phyloP scores from a whole-genome alignment of 345 rosid genomes.

The Angophora floribunda region DNA sequence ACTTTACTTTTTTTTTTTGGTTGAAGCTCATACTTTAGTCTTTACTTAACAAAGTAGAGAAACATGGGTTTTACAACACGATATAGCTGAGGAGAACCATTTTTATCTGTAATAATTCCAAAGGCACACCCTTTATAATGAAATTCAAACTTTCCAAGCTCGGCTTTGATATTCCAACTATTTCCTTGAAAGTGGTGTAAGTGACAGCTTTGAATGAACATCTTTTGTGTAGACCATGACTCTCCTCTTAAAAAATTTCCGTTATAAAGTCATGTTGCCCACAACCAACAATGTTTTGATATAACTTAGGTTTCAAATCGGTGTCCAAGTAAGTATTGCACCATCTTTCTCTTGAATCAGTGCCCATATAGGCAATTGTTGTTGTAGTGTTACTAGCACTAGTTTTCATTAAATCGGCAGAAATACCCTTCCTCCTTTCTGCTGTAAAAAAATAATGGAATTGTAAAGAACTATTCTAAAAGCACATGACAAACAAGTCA shows the following conservation, averaged over 20 bases:
- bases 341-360: background rate
- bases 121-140: background rate
- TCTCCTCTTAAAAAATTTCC: background rate
- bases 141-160: background rate
- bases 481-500: background rate
- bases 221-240: background rate
- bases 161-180: background rate
- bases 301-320: background rate
- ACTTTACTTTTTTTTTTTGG: background rate
- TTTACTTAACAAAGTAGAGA: background rate
- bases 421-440: background rate
- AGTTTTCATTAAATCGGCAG: background rate
- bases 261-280: background rate
- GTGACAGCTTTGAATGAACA: background rate
- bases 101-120: background rate
- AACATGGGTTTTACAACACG: background rate
- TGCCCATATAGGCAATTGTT: background rate
- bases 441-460: background rate
- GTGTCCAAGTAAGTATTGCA: background rate
- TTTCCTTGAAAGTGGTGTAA: background rate
- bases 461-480: background rate
- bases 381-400: background rate
- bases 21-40: background rate
- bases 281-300: background rate
- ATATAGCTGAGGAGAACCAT: background rate